These are phyloP conservation scores for Plasmodium falciparum DNA, from an alignment of 169 alveolate species.

Conservation along the genomic window DNA sequence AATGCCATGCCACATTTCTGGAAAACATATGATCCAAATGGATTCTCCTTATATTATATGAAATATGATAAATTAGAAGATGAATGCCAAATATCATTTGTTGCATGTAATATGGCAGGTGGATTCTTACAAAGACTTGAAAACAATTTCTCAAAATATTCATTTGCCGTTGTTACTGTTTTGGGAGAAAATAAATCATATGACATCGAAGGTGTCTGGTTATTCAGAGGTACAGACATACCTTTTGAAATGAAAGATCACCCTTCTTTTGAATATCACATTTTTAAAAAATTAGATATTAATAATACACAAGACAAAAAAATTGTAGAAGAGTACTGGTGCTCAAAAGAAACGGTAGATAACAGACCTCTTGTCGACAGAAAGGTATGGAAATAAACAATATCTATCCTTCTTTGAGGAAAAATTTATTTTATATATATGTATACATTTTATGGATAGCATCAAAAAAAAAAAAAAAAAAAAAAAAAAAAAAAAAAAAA, in stretches of 20 bases:
- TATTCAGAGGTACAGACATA: constrained; percentile 95
- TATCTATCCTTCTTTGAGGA: too few relatives aligned
- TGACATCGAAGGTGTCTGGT: constrained; percentile 97
- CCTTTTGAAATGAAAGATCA: constrained; percentile 94
- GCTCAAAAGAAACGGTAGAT: constrained; percentile 92
- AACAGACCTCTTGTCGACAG: constrained; percentile 88
- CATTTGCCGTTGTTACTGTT: constrained; percentile 96
- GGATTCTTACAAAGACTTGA: constrained; percentile 96
- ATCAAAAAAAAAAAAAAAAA: too few relatives aligned
- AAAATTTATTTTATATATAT: too few relatives aligned
- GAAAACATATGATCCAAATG: constrained; percentile 91
- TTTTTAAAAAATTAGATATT: constrained; percentile 89
- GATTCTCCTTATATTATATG: constrained; percentile 94
- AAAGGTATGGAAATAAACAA: constrained; percentile 91
- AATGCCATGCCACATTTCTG: constrained; percentile 93
- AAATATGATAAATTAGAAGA: constrained; percentile 95
- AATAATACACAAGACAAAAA: constrained; percentile 89
- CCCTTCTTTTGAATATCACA: constrained; percentile 96
- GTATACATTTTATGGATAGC: too few relatives aligned
- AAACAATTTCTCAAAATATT: constrained; percentile 91
- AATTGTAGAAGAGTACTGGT: constrained; percentile 94
- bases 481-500: too few relatives aligned
- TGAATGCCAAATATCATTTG: constrained; percentile 93
- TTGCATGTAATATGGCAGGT: constrained; percentile 94
- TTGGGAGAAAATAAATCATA: constrained; percentile 94